Base-by-base conservation (phyloP, 2,329 filamentous ascomycete genomes). In the Cytospora chrysosperma region DNA sequence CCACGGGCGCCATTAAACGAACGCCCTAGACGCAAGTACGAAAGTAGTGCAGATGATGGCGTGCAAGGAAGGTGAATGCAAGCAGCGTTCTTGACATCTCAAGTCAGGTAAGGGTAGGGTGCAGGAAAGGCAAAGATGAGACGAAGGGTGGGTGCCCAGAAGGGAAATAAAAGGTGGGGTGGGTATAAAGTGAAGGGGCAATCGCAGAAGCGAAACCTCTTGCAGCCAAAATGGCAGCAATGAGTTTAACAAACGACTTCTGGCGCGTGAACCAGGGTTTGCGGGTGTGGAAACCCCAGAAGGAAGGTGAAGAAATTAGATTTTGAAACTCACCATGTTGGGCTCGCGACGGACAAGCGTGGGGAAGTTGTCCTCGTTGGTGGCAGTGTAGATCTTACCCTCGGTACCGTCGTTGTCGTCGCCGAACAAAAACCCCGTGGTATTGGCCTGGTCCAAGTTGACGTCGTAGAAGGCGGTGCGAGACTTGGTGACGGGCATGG, bases 291-390 rank as follows among this genome's bases (percentile, higher is more conserved):
- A 59, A 49, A 56, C 32, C 10, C 28, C 21, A 30, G 32, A 26
- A 40, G 27, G 28, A 27, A 64, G 52, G 40, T 21, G 4, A 32
- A 28, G 6, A 49, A 12, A 24, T 27, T 8, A 32, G 8, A 30
- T 21, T n/a, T 30, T 21, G 50, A 24, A 24, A 79, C 75, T 82
- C 79, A 79, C 83, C 78, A 75, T 71, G 62, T 73, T 76, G 55
- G 74, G 70, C 59, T 85, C 82, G 67, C 88, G 87, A 61, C 89
- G 86, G 71, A 91, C 86, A 67, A 95, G 83, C 66, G 94, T 93
- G 32, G 93, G 93, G 71, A 97, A 98, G 72, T 88, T 89, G 74
- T 97, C 92, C 71, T 96, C 90, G 56, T 86, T 88, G 68, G 87
- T 86, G 61, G 88, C 87, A 74, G 88, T 85, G 67, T 91, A 81